Conservation (phyloP, 2,329 filamentous ascomycete genomes). For the Paecilomyces sp. region DNA sequence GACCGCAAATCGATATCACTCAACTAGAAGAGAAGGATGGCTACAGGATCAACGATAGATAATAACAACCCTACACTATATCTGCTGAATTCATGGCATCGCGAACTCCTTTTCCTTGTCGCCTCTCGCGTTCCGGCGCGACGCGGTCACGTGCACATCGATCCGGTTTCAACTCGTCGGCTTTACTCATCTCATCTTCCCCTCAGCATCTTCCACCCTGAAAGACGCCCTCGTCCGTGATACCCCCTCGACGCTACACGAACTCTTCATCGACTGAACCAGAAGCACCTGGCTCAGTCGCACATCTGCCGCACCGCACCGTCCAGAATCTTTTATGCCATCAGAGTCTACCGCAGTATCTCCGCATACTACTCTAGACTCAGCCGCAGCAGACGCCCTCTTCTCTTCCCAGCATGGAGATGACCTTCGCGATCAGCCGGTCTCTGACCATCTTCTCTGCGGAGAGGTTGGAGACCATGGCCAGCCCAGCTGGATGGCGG, state of each 20-base stretch:
- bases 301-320: conserved; percentile 20
- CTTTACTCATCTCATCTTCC: conserved; percentile 2
- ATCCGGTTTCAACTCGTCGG: background rate
- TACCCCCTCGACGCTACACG: conserved; percentile 1
- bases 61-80: background rate
- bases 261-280: conserved; percentile 40
- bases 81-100: background rate
- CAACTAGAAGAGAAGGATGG: background rate
- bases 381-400: conserved; percentile 24
- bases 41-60: background rate
- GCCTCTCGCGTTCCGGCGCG: background rate
- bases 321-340: conserved; percentile 56
- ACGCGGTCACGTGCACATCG: conserved; percentile 4
- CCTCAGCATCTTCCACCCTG: background rate
- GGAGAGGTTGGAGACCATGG: conserved; percentile 30
- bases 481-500: conserved; percentile 14
- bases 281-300: conserved; percentile 51
- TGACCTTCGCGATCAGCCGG: conserved; percentile 36
- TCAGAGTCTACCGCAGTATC: conserved; percentile 48
- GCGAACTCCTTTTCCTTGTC: background rate
- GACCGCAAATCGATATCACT: background rate
- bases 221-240: background rate
- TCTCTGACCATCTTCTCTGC: conserved; percentile 36
- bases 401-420: conserved; percentile 54
- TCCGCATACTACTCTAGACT: conserved; percentile 38